Evolutionary conservation across 1,284 basidiomycete species (phyloP).

Genomic region (Heterobasidion annosum): DNA sequence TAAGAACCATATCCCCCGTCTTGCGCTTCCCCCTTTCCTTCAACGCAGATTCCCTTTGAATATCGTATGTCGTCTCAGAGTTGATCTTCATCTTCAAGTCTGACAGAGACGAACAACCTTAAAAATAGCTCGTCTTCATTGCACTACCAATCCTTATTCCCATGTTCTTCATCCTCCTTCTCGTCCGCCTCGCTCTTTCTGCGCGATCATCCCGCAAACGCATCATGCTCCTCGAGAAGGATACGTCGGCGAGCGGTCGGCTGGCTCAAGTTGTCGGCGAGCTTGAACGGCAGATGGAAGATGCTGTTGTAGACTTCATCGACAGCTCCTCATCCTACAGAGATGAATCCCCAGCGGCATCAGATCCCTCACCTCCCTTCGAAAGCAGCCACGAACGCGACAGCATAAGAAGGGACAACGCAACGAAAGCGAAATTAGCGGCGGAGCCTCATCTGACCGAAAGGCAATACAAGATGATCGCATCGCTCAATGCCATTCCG

Average conservation of each 20-base stretch:
- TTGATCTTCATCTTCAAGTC: neutral
- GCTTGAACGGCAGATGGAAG: constrained; percentile 52
- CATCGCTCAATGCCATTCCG: constrained; percentile 56
- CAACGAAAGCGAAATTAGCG: neutral
- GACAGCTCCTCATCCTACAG: constrained; percentile 17
- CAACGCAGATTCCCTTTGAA: constrained; percentile 65
- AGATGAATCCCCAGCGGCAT: neutral
- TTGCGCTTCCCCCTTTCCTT: constrained; percentile 32
- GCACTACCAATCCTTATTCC: constrained; percentile 62
- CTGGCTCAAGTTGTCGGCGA: constrained; percentile 46
- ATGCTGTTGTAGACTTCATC: constrained; percentile 37
- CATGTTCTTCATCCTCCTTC: constrained; percentile 36
- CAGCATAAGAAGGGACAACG: neutral
- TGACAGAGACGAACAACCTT: neutral
- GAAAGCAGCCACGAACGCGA: neutral
- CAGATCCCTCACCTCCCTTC: neutral
- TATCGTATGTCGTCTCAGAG: constrained; percentile 38
- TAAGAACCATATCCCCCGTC: constrained; percentile 43
- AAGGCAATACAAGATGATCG: constrained; percentile 40
- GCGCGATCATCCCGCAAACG: constrained; percentile 48
- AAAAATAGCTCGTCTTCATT: constrained; percentile 37
- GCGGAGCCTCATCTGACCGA: constrained; percentile 29
- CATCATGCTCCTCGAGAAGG: constrained; percentile 49
- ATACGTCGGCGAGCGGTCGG: constrained; percentile 29
- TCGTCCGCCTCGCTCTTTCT: constrained; percentile 44